Base-by-base conservation (phyloP, 129 eudicot species). In the Flaveria sonorensis region DNA sequence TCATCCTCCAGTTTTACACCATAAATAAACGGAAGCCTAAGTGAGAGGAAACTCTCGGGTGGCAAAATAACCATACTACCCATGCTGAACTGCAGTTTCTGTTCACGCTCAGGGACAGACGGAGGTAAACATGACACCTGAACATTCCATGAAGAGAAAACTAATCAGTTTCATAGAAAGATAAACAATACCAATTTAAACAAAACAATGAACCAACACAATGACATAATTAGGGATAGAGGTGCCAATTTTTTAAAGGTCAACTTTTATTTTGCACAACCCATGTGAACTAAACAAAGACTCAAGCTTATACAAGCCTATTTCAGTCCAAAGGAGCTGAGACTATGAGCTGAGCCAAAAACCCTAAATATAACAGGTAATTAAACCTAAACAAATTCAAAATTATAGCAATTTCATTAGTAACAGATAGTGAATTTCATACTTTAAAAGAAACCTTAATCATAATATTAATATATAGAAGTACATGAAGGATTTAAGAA, bases 31-130 rank as follows among this genome's bases (percentile, higher is more conserved):
- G 98, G 98, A 60, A 94, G 97, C 81, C 89, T 87, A 47, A 94
- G 83, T 42, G 98, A 94, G 60, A 94, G 85, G 64, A 94, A 91
- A 85, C 97, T 94, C 73, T 94, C 98, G 18, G 97, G 96, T n/a
- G 97, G 97, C 79, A 94, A 83, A 68, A 89, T 83, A 80, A 89
- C 93, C 13, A 70, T 87, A 74, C 90, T 85, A 28, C 96, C 98
- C 84, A 91, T 74, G 83, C 84, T 83, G 66, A 94, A 94, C 53
- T 85, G 90, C 81, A 94, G 82, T 68, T 90, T 85, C 77, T 83
- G 83, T 82, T 90, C 92, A 80, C 83, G 82, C 30, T 87, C 92
- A 28, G 75, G 79, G 51, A 84, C 73, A 16, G 88, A 73, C 40
- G 86, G 78, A 79, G 96, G 93, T 77, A 89, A 74, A 75, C 92